Evolutionary conservation across 139 green algal species (phyloP), one percentile per base, ranked within the genome.

Genomic region (Micromonas commoda): DNA sequence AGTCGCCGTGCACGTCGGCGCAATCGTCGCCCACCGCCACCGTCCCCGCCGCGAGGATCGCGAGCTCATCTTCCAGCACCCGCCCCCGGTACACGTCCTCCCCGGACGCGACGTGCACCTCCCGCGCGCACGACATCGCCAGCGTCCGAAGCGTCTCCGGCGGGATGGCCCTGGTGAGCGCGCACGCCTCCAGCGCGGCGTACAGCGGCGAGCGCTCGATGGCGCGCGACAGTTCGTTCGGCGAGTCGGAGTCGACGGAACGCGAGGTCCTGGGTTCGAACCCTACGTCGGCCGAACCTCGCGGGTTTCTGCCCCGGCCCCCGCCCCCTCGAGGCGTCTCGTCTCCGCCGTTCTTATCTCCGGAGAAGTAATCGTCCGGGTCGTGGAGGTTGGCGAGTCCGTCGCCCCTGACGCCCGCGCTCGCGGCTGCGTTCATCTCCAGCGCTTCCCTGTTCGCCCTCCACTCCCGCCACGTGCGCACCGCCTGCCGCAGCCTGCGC

Each of bases 401-500:
- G 45, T 57, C 45, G 45, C 16, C 45, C 9, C 16, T 16, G 45
- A 9, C 45, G 45, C 45, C 9, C 45, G 45, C 45, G 45, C 45
- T 57, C 45, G 45, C 45, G n/a, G n/a, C n/a, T n/a, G n/a, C n/a
- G n/a, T n/a, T n/a, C n/a, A n/a, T n/a, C n/a, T n/a, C n/a, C n/a
- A n/a, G n/a, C n/a, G n/a, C n/a, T n/a, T n/a, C n/a, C n/a, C n/a
- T n/a, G 2, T 65, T 65, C 68, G 28, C 37, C 0, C 68, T 23
- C 35, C 37, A 75, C 35, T 19, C 19, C 26, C 38, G 37, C 68
- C 68, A 75, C 29, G 24, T 60, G 5, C 23, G 23, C 34, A 61
- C 37, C 68, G 68, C 68, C 38, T 75, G 68, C 37, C 68, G 35
- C 3, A 75, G 29, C 37, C 68, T 2, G 60, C 68, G 37, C 35